Evolutionary conservation across 208 protist species (phyloP).

Genomic region (Trichomonas gallinae): DNA sequence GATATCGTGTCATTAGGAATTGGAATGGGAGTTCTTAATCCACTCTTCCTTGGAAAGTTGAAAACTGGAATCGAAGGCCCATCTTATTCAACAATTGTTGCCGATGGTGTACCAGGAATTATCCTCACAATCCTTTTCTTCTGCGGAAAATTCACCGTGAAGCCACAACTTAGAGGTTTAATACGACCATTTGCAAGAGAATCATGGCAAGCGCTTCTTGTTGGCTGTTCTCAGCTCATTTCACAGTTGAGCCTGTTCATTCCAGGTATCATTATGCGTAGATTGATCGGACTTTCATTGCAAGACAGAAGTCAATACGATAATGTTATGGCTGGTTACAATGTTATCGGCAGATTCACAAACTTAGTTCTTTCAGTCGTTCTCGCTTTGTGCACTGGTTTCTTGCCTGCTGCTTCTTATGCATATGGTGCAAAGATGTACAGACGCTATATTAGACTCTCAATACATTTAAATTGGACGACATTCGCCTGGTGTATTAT

Average conservation of each 20-base stretch:
- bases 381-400: background rate
- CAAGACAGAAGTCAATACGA: background rate
- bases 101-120: background rate
- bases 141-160: background rate
- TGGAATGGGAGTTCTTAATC: background rate
- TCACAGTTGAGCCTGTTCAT: background rate
- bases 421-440: background rate
- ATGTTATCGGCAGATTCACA: background rate
- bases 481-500: background rate
- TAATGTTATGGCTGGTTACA: background rate
- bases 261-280: background rate
- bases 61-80: background rate
- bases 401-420: background rate
- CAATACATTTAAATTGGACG: background rate
- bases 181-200: background rate
- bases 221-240: background rate
- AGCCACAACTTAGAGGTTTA: background rate
- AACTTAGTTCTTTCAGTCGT: background rate
- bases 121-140: background rate
- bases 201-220: background rate
- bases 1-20: background rate
- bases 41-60: background rate
- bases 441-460: background rate
- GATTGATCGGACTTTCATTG: background rate
- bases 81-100: background rate